These are phyloP conservation scores for Apiospora kogelbergensis DNA, from an alignment of 2,329 filamentous ascomycete genomes.

Conservation along the genomic window DNA sequence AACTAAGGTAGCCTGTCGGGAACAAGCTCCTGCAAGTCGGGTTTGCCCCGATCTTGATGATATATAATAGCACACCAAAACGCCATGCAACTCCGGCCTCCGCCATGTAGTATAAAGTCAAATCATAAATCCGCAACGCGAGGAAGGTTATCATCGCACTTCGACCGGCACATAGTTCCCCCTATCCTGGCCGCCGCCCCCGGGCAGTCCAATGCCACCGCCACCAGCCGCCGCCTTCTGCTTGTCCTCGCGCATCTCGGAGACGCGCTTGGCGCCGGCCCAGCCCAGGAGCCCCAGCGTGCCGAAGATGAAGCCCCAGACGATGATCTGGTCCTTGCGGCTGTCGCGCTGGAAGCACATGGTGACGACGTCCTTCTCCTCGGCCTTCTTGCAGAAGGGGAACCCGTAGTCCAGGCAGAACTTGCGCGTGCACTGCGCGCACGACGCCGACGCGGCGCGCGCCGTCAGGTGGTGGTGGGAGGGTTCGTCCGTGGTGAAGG, in stretches of 20 bases:
- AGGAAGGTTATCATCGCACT: neutral
- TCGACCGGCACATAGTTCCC: slow-evolving; percentile 15
- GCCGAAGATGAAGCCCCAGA: slow-evolving; percentile 62
- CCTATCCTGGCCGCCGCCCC: neutral
- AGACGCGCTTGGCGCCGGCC: slow-evolving; percentile 52
- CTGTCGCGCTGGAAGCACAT: slow-evolving; percentile 67
- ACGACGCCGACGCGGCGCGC: slow-evolving; percentile 47
- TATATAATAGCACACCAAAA: neutral
- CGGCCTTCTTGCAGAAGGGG: slow-evolving; percentile 62
- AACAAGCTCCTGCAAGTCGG: neutral
- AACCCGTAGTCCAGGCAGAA: slow-evolving; percentile 62
- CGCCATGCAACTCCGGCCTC: neutral
- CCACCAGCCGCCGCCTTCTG: slow-evolving; percentile 16
- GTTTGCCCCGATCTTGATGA: neutral
- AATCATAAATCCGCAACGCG: neutral
- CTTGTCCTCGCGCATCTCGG: slow-evolving; percentile 40
- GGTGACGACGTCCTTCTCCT: slow-evolving; percentile 61
- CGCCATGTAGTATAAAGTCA: neutral
- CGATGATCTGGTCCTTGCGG: slow-evolving; percentile 66
- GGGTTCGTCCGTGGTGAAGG: slow-evolving; percentile 16
- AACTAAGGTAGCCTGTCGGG: neutral
- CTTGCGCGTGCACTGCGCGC: slow-evolving; percentile 63
- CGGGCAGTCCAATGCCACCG: slow-evolving; percentile 12
- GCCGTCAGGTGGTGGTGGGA: slow-evolving; percentile 16
- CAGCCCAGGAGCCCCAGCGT: slow-evolving; percentile 60